Conservation (phyloP, 441 rosid species). For the Aleurites moluccanus region DNA sequence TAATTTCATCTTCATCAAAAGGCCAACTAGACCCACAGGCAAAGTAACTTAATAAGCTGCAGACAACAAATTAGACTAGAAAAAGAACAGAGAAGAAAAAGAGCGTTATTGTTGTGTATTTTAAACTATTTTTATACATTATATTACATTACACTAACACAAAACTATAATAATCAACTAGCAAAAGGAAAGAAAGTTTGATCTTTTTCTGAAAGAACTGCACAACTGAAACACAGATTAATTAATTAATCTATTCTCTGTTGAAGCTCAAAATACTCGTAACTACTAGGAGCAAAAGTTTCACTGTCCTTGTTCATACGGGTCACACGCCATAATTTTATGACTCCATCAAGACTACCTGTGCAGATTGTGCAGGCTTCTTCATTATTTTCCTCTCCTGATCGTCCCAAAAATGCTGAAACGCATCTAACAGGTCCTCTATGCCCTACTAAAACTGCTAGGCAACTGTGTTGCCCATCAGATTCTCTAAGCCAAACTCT, state of each 20-base stretch:
- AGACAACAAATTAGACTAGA: too few species aligned
- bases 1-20: not conserved
- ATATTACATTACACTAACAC: too few species aligned
- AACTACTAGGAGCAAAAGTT: slow-evolving; percentile 9
- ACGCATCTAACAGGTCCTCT: slow-evolving; percentile 46
- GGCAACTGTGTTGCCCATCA: slow-evolving; percentile 36
- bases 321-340: slow-evolving; percentile 48
- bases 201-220: not conserved
- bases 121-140: too few species aligned
- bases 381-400: slow-evolving; percentile 28
- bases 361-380: slow-evolving; percentile 44
- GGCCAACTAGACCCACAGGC: not conserved
- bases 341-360: slow-evolving; percentile 53
- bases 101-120: not conserved
- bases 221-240: slow-evolving; percentile 4
- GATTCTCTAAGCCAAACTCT: slow-evolving; percentile 46
- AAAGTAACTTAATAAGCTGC: too few species aligned
- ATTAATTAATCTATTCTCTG: not conserved
- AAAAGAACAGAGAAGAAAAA: not conserved
- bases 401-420: slow-evolving; percentile 27
- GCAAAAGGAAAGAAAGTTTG: not conserved
- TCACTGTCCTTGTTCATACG: slow-evolving; percentile 16
- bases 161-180: not conserved
- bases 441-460: slow-evolving; percentile 44
- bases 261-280: slow-evolving; percentile 34